Evolutionary conservation across 805 yeast species (phyloP), one percentile per base, ranked within the genome.

Genomic region (Wickerhamiella galacta): DNA sequence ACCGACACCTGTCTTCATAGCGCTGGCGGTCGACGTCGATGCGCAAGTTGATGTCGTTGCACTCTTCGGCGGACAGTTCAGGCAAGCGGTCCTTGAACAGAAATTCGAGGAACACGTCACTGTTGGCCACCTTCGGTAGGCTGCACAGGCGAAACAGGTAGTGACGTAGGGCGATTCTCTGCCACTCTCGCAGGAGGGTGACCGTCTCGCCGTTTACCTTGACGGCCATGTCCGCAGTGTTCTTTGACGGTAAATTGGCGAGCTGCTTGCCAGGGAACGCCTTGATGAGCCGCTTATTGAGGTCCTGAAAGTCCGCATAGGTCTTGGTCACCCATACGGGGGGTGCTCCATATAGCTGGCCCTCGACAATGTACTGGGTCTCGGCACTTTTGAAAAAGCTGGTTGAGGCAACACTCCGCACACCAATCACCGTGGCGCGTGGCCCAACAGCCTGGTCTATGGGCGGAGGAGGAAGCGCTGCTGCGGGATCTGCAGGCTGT

Each of bases 151-250:
- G 51, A 19, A 64, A 58, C 30, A 87, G 47, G 46, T 79, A 87
- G 0, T 82, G 79, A 30, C 95, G 61, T 28, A 87, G 60, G 0
- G 92, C 69, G 7, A 82, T 62, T 27, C 96, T 60, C 43, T 81
- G 66, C 41, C 72, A 74, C 51, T 87, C 96, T 19, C 92, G 64
- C 2, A 72, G 68, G 20, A 79, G 58, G 23, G 48, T 52, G 6
- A 39, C 37, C 14, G 33, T 38, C 10, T 23, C 21, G 17, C 36
- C 41, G 7, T 35, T 37, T 12, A 36, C 4, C 9, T 20, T 25
- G 4, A 42, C 39, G 7, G 30, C 25, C 7, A 44, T 36, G 30
- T 42, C 40, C 7, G 31, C 33, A 23, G 40, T 30, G 21, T 65
- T 64, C 45, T 69, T 72, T 22, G 58, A 60, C 0, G 90, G 90